Conservation (phyloP, 2,329 filamentous ascomycete genomes). For the Apiospora sp. region DNA sequence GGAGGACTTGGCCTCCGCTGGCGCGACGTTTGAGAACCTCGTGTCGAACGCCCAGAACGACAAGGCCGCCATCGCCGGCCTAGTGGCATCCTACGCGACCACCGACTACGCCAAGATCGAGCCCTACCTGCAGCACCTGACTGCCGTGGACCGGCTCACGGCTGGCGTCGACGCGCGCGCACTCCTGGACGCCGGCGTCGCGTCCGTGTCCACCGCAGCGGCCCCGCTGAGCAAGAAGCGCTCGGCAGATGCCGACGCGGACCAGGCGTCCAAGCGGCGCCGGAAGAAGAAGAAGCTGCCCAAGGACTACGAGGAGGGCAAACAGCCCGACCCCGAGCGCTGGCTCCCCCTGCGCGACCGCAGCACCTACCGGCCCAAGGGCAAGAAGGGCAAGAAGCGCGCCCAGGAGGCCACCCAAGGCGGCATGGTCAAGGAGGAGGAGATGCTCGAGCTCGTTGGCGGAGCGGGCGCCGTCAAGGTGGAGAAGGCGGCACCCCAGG, state of each 20-base stretch:
- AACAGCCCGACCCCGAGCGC: slow-evolving; percentile 86
- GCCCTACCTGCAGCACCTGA: slow-evolving; percentile 63
- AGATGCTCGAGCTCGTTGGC: slow-evolving; percentile 69
- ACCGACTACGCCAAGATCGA: slow-evolving; percentile 64
- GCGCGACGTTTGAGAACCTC: slow-evolving; percentile 80
- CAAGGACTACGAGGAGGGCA: slow-evolving; percentile 78
- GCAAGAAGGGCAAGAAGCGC: slow-evolving; percentile 90
- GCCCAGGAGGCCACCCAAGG: slow-evolving; percentile 83
- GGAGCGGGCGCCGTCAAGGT: slow-evolving; percentile 70
- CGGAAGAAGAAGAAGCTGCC: slow-evolving; percentile 65
- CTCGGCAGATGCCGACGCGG: slow-evolving; percentile 46
- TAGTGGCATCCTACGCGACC: slow-evolving; percentile 82
- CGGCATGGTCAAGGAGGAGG: slow-evolving; percentile 78
- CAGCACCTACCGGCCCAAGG: slow-evolving; percentile 88
- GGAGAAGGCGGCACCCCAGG: slow-evolving; percentile 62
- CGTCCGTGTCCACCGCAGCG: slow-evolving; percentile 51
- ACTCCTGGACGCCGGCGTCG: slow-evolving; percentile 73
- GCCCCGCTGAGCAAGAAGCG: slow-evolving; percentile 58
- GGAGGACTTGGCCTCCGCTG: slow-evolving; percentile 74
- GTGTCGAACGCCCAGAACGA: slow-evolving; percentile 72
- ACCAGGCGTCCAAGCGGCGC: slow-evolving; percentile 58
- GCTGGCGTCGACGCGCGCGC: slow-evolving; percentile 65
- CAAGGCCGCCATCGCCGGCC: slow-evolving; percentile 76
- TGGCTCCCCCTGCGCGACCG: slow-evolving; percentile 93
- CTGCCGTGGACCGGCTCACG: slow-evolving; percentile 68